Conservation (phyloP, 1,139 yeast genomes). For the Suhomyces chickasaworum region DNA sequence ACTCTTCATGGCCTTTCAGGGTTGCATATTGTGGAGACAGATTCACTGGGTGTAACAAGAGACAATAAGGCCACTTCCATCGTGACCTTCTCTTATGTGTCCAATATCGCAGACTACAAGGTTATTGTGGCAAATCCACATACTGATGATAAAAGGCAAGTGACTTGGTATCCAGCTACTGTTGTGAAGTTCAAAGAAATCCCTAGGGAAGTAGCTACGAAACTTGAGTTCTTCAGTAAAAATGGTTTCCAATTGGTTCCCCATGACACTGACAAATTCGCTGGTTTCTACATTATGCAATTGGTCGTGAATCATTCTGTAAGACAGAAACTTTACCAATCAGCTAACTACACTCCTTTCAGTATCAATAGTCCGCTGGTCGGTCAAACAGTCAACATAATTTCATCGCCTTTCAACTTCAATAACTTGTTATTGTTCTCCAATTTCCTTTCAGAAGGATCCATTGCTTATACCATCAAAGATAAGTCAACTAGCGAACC, state of each 20-base stretch:
- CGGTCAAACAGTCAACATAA: constrained; percentile 26
- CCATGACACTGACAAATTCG: constrained; percentile 20
- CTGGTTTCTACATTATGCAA: constrained; percentile 1
- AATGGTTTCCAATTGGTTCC: constrained; percentile 36
- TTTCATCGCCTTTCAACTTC: constrained; percentile 57
- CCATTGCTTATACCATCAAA: constrained; percentile 34
- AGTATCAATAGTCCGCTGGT: not conserved
- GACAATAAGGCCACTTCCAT: constrained; percentile 15
- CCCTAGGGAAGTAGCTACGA: constrained; percentile 5
- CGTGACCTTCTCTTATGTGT: constrained; percentile 24
- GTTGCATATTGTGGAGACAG: constrained; percentile 17
- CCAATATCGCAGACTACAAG: constrained; percentile 18
- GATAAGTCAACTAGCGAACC: not conserved
- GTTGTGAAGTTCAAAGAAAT: constrained; percentile 9
- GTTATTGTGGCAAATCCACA: constrained; percentile 21
- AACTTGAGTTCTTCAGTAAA: constrained; percentile 21
- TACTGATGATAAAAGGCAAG: constrained; percentile 1
- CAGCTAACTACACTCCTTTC: constrained; percentile 6
- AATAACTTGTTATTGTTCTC: constrained; percentile 60
- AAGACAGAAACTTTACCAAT: constrained; percentile 24
- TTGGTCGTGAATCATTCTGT: not conserved
- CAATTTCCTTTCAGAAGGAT: constrained; percentile 49
- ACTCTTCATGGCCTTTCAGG: constrained; percentile 32
- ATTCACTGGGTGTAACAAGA: not conserved
- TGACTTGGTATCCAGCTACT: constrained; percentile 27